phyloP scores from a whole-genome alignment of 345 rosid genomes.

The Cardamine resedifolia region DNA sequence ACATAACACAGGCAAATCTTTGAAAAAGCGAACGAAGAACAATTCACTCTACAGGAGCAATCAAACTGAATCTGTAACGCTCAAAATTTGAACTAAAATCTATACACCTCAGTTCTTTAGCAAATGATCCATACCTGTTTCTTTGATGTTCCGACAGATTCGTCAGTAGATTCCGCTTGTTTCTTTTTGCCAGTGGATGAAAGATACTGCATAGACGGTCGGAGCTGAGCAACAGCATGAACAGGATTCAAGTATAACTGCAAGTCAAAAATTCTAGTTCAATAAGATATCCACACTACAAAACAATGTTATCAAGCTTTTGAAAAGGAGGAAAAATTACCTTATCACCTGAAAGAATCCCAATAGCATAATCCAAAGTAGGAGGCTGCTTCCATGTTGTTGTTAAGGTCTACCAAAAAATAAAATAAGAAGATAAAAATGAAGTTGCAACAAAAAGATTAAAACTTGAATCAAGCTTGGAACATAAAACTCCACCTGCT shows the following conservation, averaged over 20 bases:
- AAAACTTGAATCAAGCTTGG: conserved; percentile 17
- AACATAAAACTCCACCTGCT: conserved; percentile 56
- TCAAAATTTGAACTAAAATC: not conserved
- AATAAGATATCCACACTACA: conserved; percentile 18
- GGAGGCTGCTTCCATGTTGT: conserved; percentile 54
- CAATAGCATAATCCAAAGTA: conserved; percentile 63
- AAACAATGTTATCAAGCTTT: conserved; percentile 19
- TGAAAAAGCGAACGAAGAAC: not conserved
- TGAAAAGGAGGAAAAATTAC: conserved; percentile 38
- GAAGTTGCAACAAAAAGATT: conserved; percentile 17
- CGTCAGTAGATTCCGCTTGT: conserved; percentile 34
- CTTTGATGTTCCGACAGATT: conserved; percentile 53
- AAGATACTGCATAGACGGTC: conserved; percentile 60
- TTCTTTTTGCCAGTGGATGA: conserved; percentile 47
- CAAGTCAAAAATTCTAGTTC: conserved; percentile 35
- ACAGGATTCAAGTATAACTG: conserved; percentile 89
- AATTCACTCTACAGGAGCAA: not conserved
- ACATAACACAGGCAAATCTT: not conserved
- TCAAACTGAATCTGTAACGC: not conserved
- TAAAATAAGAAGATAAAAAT: not conserved
- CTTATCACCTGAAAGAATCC: conserved; percentile 73
- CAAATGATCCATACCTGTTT: conserved; percentile 52
- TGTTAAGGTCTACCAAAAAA: conserved; percentile 53
- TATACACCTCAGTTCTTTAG: conserved; percentile 11
- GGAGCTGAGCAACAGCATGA: conserved; percentile 82